Evolutionary conservation across 805 yeast species (phyloP), one percentile per base, ranked within the genome.

Genomic region (Suhomyces sp.): DNA sequence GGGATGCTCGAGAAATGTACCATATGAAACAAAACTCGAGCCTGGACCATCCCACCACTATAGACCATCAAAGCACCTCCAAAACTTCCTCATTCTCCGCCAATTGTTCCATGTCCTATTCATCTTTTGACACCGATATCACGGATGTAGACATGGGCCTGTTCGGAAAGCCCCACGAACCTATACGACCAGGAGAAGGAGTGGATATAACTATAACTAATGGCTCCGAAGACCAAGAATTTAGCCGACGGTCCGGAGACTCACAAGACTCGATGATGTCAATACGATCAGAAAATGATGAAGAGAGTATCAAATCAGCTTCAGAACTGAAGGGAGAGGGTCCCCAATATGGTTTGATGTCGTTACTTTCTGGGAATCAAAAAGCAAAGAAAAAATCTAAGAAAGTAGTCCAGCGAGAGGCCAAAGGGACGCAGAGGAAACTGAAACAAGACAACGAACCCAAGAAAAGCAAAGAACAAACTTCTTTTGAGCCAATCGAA

Each of bases 321-420:
- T 8, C 15, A 13, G 18, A n/a, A 14, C 32, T 23, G 9, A 45
- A 24, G 13, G 6, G 13, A 6, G 26, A 24, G n/a, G 26, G 13
- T 7, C 13, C 26, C n/a, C n/a, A 6, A 14, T 6, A 6, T 6
- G 27, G 28, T 31, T 32, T 47, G 32, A 34, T 39, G 39, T 33
- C 46, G 2, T n/a, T 50, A 17, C 44, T 48, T 9, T 40, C 49
- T 6, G 53, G 55, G 2, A 47, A 39, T 10, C 50, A 47, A 13
- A 34, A 29, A n/a, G 29, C 25, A 15, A 33, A 37, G 23, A 39
- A 35, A 36, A 28, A 35, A 25, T 16, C 36, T 4, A 28, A 18
- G 26, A 45, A 36, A 12, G n/a, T n/a, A n/a, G n/a, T n/a, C n/a
- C n/a, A n/a, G n/a, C n/a, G n/a, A n/a, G n/a, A n/a, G n/a, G n/a